Percentiles rank a stretch among this genome's conserved stretches.
Evolutionary conservation across 2,329 filamentous ascomycete genomes (phyloP).

Genomic region (Pyrenochaeta sp.): DNA sequence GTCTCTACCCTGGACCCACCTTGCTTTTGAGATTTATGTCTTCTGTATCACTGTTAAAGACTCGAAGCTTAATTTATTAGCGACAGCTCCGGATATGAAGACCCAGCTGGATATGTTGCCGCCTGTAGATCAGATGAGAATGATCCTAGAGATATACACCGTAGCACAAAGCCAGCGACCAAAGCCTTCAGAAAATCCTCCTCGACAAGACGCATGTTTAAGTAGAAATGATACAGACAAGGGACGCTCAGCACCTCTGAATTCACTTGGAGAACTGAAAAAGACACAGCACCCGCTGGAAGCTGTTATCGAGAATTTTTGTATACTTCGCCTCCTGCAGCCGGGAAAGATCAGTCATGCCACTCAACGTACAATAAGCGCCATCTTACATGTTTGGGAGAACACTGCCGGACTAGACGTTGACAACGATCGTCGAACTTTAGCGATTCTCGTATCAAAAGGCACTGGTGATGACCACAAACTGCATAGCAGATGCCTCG

Average conservation of each 20-base stretch:
- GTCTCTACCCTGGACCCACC: conserved; percentile 23
- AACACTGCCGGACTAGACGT: conserved; percentile 4
- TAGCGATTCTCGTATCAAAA: conserved; percentile 29
- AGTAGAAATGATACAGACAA: background rate
- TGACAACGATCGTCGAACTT: conserved; percentile 16
- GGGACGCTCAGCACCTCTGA: background rate
- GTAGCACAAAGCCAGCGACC: conserved; percentile 2
- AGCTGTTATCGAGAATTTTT: conserved; percentile 25
- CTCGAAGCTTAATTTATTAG: conserved; percentile 19
- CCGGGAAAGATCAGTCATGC: conserved; percentile 8
- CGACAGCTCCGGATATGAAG: background rate
- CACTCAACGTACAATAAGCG: conserved; percentile 23
- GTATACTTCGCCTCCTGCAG: conserved; percentile 24
- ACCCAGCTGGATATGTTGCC: background rate
- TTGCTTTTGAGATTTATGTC: conserved; percentile 29
- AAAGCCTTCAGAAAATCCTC: background rate
- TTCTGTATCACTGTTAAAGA: conserved; percentile 29
- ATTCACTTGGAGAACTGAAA: background rate
- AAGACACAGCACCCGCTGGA: conserved; percentile 18
- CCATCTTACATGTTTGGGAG: conserved; percentile 32
- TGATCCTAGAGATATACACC: conserved; percentile 26
- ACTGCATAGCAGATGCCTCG: conserved; percentile 28
- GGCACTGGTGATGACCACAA: conserved; percentile 6
- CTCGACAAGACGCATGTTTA: background rate
- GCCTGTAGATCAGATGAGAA: conserved; percentile 7